Evolutionary conservation across 352 stramenopile genomes (phyloP).

Genomic region (Saprolegnia diclina): DNA sequence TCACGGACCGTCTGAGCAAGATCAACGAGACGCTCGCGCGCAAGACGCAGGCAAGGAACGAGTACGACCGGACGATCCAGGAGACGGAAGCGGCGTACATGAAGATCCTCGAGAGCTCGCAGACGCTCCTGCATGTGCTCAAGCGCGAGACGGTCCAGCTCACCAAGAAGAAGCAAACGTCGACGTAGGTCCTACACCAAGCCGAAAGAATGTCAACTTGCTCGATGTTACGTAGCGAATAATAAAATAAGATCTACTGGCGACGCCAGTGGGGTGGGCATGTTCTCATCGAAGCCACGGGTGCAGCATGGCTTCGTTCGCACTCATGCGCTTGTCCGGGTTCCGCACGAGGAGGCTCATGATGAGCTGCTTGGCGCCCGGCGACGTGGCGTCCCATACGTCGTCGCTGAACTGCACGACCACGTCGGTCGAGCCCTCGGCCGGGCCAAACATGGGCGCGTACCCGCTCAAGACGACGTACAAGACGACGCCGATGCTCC

Average conservation of each 20-base stretch:
- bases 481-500: constrained; percentile 89
- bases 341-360: constrained; percentile 67
- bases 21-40: constrained; percentile 88
- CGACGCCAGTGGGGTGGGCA: background rate
- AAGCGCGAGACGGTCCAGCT: constrained; percentile 91
- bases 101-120: constrained; percentile 94
- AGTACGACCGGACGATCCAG: constrained; percentile 93
- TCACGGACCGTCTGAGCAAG: constrained; percentile 86
- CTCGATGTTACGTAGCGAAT: constrained; percentile 1
- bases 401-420: constrained; percentile 76
- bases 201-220: background rate
- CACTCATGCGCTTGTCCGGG: constrained; percentile 63
- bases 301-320: constrained; percentile 63
- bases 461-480: constrained; percentile 85
- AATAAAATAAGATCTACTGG: constrained; percentile 9
- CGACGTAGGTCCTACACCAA: constrained; percentile 37
- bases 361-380: constrained; percentile 63
- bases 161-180: constrained; percentile 94
- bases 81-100: constrained; percentile 93
- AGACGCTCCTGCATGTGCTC: constrained; percentile 92
- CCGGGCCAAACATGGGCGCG: constrained; percentile 63
- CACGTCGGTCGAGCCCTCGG: constrained; percentile 44
- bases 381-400: constrained; percentile 50
- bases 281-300: constrained; percentile 45
- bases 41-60: constrained; percentile 86